These are phyloP conservation scores for Cyberlindnera euphorbiae DNA, from an alignment of 805 yeast genomes.

Conservation along the genomic window DNA sequence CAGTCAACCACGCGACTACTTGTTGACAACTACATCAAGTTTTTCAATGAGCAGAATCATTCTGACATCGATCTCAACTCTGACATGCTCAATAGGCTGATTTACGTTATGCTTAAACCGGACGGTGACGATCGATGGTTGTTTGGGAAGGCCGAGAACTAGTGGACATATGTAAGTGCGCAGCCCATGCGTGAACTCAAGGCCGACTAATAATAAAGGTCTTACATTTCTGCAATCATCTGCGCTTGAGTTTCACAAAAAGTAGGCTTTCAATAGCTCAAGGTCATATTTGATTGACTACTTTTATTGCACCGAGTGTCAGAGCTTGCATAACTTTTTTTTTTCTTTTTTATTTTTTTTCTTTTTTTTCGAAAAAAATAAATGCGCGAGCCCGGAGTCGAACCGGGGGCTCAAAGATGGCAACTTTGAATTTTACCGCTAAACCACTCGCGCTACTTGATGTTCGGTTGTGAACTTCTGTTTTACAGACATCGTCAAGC, in stretches of 20 bases:
- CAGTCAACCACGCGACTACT: no score
- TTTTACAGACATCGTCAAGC: neutral
- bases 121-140: conserved; percentile 9
- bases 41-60: conserved; percentile 5
- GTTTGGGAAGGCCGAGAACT: conserved; percentile 1
- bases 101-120: conserved; percentile 5
- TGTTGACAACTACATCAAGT: conserved; percentile 1
- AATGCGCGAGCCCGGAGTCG: conserved; percentile 55
- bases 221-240: no score
- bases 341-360: no score
- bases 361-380: no score
- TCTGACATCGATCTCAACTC: conserved; percentile 2
- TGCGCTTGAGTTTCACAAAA: no score
- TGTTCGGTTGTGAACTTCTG: neutral
- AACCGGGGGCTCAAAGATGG: conserved; percentile 57
- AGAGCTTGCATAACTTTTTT: no score
- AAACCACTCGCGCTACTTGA: conserved; percentile 44
- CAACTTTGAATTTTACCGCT: conserved; percentile 55
- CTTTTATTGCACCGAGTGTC: no score
- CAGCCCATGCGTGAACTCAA: neutral
- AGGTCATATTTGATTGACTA: no score
- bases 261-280: no score
- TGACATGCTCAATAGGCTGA: conserved; percentile 4
- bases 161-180: conserved; percentile 10
- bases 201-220: no score